Conservation (phyloP, 192 early-diverging fungal genomes). For the Pecoramyces ruminantium region DNA sequence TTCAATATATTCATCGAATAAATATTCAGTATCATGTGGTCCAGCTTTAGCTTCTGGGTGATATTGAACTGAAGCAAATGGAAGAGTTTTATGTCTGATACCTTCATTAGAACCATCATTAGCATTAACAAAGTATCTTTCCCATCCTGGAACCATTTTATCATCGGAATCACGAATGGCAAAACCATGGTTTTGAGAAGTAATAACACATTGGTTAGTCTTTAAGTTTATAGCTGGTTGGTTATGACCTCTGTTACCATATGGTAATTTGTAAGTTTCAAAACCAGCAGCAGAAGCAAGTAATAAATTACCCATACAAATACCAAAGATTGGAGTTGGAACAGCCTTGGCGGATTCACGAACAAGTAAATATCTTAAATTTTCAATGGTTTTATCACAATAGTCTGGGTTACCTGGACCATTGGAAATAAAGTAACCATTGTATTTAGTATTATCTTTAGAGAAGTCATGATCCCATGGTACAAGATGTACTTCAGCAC, state of each 20-base stretch:
- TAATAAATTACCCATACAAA: conserved; percentile 92
- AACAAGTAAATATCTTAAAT: conserved; percentile 39
- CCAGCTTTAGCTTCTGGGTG: conserved; percentile 92
- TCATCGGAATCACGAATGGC: conserved; percentile 42
- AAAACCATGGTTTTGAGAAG: conserved; percentile 91
- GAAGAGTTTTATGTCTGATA: conserved; percentile 52
- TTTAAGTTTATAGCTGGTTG: conserved; percentile 67
- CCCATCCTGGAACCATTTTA: conserved; percentile 56
- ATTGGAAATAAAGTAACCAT: conserved; percentile 84
- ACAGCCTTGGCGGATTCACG: conserved; percentile 18
- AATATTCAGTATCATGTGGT: conserved; percentile 72
- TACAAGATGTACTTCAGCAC: conserved; percentile 64
- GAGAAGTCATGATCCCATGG: conserved; percentile 72
- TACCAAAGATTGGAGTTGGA: conserved; percentile 78
- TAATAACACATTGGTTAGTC: conserved; percentile 68
- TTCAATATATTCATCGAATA: conserved; percentile 32
- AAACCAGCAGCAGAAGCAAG: conserved; percentile 81
- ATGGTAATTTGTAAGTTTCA: conserved; percentile 71
- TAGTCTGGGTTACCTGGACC: conserved; percentile 71
- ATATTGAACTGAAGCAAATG: conserved; percentile 79
- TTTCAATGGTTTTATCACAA: conserved; percentile 45
- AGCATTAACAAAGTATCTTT: conserved; percentile 79
- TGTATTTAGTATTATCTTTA: conserved; percentile 24
- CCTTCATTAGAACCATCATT: conserved; percentile 94
- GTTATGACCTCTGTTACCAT: conserved; percentile 94